Evolutionary conservation across 176 grass and related monocot genomes (phyloP), one percentile per base, ranked within the genome.

Genomic region (Bonia amplexicaulis): DNA sequence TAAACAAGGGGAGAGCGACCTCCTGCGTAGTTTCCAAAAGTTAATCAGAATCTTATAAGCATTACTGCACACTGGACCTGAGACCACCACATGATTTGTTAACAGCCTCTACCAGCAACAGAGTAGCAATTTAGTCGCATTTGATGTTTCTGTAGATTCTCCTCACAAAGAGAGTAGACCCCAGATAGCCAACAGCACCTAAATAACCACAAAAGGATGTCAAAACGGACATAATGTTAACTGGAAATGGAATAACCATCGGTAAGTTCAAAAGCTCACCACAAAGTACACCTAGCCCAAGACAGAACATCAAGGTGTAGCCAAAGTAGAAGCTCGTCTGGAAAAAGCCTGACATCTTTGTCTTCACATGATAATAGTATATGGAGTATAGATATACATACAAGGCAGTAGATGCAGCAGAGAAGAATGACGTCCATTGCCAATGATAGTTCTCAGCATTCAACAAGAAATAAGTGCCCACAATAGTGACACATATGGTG

Each of bases 111-210:
- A 77, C 53, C 83, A 85, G 29, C 75, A 88, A 46, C 1, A 2
- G 33, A 69, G 51, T 19, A 75, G 35, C 76, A 92, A 60, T 81
- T 92, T 94, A 99, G 82, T 99, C 96, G 66, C 96, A 99, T 85
- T 99, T 99, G 88, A 99, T 99, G 79, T 99, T 99, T 92, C 96
- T 90, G 75, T 99, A 99, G 83, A 99, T 99, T 88, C 96, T 99
- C 89, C 93, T 93, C 74, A 99, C 96, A 89, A 99, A 99, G 52
- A 99, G 41, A 17, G 91, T 87, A 48, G 96, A 96, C 8, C 96
- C 96, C 63, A 99, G 84, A 92, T 99, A 96, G 40, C 93, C 96
- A 47, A 99, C 88, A 58, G 96, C 96, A 84, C 96, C 96, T 99
- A 77, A 88, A 90, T 35, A 75, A 39, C 41, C 26, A 75, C 41